Evolutionary conservation across 2,329 filamentous ascomycete genomes (phyloP), one percentile per base, ranked within the genome.

Genomic region (Paecilomyces dactylethromorphus): DNA sequence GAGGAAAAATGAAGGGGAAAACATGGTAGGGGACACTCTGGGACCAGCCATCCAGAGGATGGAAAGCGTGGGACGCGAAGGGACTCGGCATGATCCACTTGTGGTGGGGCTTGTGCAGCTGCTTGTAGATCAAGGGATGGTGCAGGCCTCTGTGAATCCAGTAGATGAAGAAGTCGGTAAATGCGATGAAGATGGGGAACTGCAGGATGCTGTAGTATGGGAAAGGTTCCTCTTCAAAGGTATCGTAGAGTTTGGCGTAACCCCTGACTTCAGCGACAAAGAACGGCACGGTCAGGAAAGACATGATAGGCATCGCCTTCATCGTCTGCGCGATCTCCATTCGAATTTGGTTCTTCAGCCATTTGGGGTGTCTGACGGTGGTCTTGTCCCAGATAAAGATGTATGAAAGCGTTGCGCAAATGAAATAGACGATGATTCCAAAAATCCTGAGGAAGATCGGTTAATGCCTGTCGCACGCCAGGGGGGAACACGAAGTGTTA

Each of bases 21-120:
- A 96, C 68, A 78, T 97, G 93, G 79, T 97, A 97, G 0, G 93
- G 93, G 53, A 96, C 73, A 61, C 89, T 90, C 79, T 97, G 93
- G 11, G 87, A 83, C 77, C 88, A 97, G 70, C 93, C 93, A 71
- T 97, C 93, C 56, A 97, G 74, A 0, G 93, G 92, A 79, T 97
- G 92, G 84, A 97, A 97, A 59, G 93, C 93, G 71, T 96, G 90
- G 66, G 88, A 92, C 50, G 93, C 92, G 74, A 86, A 97, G 0
- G 93, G 93, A 2, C 91, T 96, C 2, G 93, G 93, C 91, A 97
- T 95, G 77, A 97, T 97, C 93, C 93, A 97, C 81, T 96, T 97
- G 86, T 97, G 93, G 78, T 97, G 93, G 65, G 92, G 88, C 85
- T 97, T 97, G 84, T 97, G 93, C 55, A 97, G 82, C 65, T 81